phyloP scores from a whole-genome alignment of 2,329 filamentous ascomycete genomes.

The Pseudogymnoascus sp. region DNA sequence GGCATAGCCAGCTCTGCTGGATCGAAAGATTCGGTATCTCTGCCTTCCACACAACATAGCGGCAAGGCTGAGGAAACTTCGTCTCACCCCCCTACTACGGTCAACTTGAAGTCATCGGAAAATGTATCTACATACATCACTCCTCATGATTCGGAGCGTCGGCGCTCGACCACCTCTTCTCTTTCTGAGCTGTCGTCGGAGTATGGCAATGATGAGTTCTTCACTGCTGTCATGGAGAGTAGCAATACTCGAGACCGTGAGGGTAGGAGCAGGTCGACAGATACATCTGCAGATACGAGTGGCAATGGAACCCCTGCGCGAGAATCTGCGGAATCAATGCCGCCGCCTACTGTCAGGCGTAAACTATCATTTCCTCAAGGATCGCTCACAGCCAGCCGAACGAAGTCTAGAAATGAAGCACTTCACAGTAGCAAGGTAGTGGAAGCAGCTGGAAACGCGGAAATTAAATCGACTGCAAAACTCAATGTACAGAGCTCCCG shows the following conservation, averaged over 20 bases:
- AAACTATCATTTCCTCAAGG: not conserved
- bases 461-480: not conserved
- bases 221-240: not conserved
- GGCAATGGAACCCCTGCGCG: not conserved
- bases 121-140: not conserved
- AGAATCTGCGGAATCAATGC: not conserved
- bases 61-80: not conserved
- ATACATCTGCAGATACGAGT: not conserved
- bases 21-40: not conserved
- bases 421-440: not conserved
- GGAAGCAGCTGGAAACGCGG: too few species aligned
- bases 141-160: not conserved
- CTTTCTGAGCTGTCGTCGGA: not conserved
- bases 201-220: not conserved
- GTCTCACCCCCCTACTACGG: not conserved
- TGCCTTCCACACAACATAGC: slow-evolving; percentile 3
- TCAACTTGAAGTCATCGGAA: not conserved
- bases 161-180: not conserved
- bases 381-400: not conserved
- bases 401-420: not conserved
- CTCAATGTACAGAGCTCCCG: not conserved
- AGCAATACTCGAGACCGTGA: not conserved
- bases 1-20: not conserved
- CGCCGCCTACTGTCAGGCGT: not conserved
- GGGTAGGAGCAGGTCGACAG: not conserved